Percentiles rank a stretch among this genome's conserved stretches.
These are phyloP conservation scores for Apostasia ramifera DNA, from an alignment of 106 monocot genomes.

Conservation along the genomic window DNA sequence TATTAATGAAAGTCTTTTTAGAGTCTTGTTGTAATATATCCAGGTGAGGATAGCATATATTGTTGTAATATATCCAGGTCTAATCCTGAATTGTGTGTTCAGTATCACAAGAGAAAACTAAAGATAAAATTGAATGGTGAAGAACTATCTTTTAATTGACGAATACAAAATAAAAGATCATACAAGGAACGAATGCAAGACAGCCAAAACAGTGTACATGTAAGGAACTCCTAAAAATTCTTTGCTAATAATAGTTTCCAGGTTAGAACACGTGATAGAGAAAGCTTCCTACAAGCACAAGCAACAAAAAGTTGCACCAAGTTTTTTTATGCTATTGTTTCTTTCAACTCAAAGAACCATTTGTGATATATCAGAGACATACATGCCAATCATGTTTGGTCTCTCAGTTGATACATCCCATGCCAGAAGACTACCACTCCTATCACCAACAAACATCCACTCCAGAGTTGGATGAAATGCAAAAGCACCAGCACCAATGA, in stretches of 20 bases:
- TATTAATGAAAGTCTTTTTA: no score
- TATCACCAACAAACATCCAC: conserved; percentile 96
- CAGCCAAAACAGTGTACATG: no score
- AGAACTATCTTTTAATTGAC: no score
- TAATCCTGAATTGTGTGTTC: no score
- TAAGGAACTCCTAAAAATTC: neutral
- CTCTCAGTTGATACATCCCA: conserved; percentile 99
- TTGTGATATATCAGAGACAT: conserved; percentile 15
- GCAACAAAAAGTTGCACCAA: neutral
- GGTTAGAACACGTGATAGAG: neutral
- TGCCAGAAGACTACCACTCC: conserved; percentile 81
- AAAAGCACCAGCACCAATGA: conserved; percentile 86
- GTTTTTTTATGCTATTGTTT: neutral
- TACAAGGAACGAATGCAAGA: neutral
- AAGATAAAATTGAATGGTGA: no score
- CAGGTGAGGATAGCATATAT: no score
- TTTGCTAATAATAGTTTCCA: neutral
- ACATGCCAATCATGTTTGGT: conserved; percentile 98
- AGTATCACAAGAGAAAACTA: no score
- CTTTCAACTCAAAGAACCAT: neutral
- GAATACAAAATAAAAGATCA: neutral
- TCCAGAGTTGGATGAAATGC: conserved; percentile 98
- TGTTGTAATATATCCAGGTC: no score
- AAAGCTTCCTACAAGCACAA: neutral
- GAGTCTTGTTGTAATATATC: no score